Percentiles rank a stretch among this genome's conserved stretches.
Conservation (phyloP, 225 moss, liverwort and hornwort genomes). For the Bryum argenteum region DNA sequence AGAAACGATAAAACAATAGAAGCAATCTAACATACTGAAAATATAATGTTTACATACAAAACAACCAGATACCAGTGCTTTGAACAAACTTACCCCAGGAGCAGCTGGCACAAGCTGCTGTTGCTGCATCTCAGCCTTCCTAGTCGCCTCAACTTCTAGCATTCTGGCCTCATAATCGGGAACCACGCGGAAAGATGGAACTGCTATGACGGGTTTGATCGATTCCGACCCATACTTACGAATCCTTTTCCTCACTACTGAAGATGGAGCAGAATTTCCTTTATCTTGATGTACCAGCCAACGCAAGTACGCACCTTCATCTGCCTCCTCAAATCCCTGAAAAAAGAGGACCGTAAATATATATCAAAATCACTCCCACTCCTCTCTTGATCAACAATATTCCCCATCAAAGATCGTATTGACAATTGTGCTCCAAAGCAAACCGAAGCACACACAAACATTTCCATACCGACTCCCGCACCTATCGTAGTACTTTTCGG, state of each 20-base stretch:
- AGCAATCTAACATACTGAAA: not conserved
- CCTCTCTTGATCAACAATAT: conserved; percentile 7
- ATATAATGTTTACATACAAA: conserved; percentile 14
- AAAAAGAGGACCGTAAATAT: conserved; percentile 12
- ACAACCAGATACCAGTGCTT: conserved; percentile 5
- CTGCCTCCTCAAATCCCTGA: conserved; percentile 57
- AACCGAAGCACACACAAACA: conserved; percentile 1
- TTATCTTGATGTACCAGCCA: conserved; percentile 60
- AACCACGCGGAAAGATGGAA: conserved; percentile 66
- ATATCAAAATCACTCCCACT: conserved; percentile 18
- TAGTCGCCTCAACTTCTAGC: conserved; percentile 41
- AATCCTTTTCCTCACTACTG: conserved; percentile 26
- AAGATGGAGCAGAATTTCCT: conserved; percentile 26
- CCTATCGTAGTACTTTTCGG: not conserved
- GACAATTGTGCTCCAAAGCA: not conserved
- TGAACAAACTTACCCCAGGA: conserved; percentile 35
- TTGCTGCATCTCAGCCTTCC: conserved; percentile 36
- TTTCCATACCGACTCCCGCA: conserved; percentile 5
- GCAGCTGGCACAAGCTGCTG: conserved; percentile 11
- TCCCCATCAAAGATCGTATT: not conserved
- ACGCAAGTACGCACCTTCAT: conserved; percentile 57
- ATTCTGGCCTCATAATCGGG: conserved; percentile 50
- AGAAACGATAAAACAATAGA: conserved; percentile 4
- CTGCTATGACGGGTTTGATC: conserved; percentile 47
- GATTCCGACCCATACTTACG: conserved; percentile 22